These are phyloP conservation scores for Haplographium delicatum DNA, from an alignment of 495 filamentous ascomycete species.

Conservation along the genomic window DNA sequence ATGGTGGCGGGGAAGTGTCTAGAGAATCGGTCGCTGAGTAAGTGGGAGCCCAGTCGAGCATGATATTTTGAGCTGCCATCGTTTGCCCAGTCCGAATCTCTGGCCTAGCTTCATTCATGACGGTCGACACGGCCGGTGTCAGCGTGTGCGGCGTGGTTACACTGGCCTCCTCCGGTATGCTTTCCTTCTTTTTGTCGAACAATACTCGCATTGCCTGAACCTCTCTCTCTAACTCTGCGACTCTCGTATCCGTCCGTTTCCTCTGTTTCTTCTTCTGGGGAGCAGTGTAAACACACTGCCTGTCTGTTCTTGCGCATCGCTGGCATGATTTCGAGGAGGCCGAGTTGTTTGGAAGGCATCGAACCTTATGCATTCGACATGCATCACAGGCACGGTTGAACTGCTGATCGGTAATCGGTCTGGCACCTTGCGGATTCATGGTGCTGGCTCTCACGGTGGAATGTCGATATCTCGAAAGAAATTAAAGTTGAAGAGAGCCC, in stretches of 20 bases:
- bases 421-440: neutral
- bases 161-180: neutral
- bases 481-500: neutral
- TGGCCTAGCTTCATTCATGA: neutral
- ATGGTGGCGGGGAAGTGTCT: conserved; percentile 1
- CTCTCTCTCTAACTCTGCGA: conserved; percentile 76
- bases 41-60: too few species aligned
- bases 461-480: neutral
- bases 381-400: conserved; percentile 70
- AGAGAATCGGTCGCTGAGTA: too few species aligned
- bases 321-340: conserved; percentile 13
- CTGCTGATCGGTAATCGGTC: neutral
- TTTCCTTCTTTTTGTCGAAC: conserved; percentile 9
- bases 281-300: conserved; percentile 66
- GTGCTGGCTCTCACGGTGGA: neutral
- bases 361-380: conserved; percentile 82
- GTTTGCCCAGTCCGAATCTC: too few species aligned
- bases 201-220: conserved; percentile 19
- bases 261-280: conserved; percentile 73
- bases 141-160: neutral
- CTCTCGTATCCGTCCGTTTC: conserved; percentile 86
- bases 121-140: neutral
- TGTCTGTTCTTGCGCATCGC: conserved; percentile 15
- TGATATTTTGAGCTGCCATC: too few species aligned
- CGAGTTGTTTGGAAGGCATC: conserved; percentile 52